These are phyloP conservation scores for Pseudognaphalium luteoalbum DNA, from an alignment of 129 eudicot species.

Conservation along the genomic window DNA sequence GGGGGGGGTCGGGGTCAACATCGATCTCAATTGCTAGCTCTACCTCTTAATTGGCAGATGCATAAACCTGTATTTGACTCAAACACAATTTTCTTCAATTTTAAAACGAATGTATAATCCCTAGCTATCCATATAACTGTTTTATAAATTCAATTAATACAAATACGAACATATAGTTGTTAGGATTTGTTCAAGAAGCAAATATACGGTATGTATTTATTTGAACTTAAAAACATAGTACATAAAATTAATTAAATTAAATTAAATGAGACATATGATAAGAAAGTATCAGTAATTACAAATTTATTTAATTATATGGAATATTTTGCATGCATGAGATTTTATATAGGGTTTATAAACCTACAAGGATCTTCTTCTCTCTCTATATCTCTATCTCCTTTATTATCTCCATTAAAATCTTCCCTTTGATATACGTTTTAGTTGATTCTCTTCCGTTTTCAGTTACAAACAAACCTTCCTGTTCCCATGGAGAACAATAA, in stretches of 20 bases:
- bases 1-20: too few species aligned
- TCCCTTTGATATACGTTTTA: slow-evolving; percentile 21
- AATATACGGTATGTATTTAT: slow-evolving; percentile 12
- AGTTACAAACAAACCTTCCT: slow-evolving; percentile 26
- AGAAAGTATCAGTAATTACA: slow-evolving; percentile 27
- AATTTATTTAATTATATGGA: slow-evolving; percentile 21
- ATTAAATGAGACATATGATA: slow-evolving; percentile 32
- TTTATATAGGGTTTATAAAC: neutral
- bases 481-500: slow-evolving; percentile 28
- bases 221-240: slow-evolving; percentile 20
- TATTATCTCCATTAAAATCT: slow-evolving; percentile 24
- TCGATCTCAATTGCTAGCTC: too few species aligned
- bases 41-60: too few species aligned
- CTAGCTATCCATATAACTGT: too few species aligned
- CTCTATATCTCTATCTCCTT: slow-evolving; percentile 7
- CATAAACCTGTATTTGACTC: too few species aligned
- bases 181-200: neutral
- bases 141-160: too few species aligned
- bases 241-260: neutral
- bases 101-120: too few species aligned
- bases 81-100: too few species aligned
- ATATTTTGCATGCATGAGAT: slow-evolving; percentile 36
- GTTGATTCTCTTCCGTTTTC: slow-evolving; percentile 32
- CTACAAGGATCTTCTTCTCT: neutral
- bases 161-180: neutral